Base-by-base conservation (phyloP, 2,329 filamentous ascomycete genomes). In the Hypocrella siamensis region DNA sequence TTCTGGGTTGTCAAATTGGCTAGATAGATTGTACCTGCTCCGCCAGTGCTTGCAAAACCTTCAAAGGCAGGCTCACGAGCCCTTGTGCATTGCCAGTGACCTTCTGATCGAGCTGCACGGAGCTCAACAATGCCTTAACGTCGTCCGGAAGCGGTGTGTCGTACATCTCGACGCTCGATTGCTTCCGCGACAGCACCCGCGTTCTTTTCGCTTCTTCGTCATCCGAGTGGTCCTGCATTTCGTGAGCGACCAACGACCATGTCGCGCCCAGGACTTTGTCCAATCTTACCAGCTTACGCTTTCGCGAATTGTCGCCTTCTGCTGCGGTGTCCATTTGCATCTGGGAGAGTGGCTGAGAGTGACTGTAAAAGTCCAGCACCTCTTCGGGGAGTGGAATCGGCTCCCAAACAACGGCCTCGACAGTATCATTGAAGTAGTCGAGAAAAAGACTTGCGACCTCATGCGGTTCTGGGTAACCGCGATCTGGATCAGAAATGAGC, bases 281-380 rank as follows among this genome's bases (percentile, higher is more conserved):
- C 16, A 2, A 6, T 45, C 61, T 56, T 49, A 67, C 65, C 35
- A 58, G 48, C 38, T 61, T 61, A 21, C 65, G 63, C 41, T 73
- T 72, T 12, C 58, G 56, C 14, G 45, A 51, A 18, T 39, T 46
- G 14, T 43, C 45, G 25, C 31, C 30, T n/a, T 48, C 40, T 5
- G 32, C 19, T 5, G 35, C 35, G 5, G 30, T 36, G 18, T 37
- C 32, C 16, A 32, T 26, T 7, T 41, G 39, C 17, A 42, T 39
- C 30, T 59, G 57, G 2, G 51, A 49, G 9, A 39, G 43, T 17
- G 46, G 39, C 35, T 60, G 58, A 0, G 60, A 58, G 34, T 46
- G 49, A 24, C 51, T 42, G 43, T 53, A 72, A 19, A 58, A 48
- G 27, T 70, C 62, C 16, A 72, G 56, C 3, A 70, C 54, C 0